Percentiles rank a stretch among this genome's conserved stretches.
These are phyloP conservation scores for Tulasnella calospora DNA, from an alignment of 768 basidiomycete species.

Conservation along the genomic window DNA sequence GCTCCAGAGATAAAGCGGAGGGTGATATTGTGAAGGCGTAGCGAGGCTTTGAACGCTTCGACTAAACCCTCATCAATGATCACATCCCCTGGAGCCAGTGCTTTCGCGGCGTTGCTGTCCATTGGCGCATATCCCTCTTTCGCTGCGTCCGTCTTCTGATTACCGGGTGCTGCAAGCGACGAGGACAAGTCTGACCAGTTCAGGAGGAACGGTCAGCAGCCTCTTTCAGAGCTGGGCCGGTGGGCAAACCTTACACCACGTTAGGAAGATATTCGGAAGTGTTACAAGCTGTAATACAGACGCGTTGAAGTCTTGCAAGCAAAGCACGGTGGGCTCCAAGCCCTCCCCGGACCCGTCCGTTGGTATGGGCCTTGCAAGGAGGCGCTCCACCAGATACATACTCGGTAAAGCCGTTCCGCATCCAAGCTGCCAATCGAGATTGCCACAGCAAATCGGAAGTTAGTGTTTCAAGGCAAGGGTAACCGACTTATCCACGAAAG, in stretches of 20 bases:
- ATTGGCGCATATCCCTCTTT: background rate
- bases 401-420: constrained; percentile 91
- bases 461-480: background rate
- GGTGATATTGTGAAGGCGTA: constrained; percentile 50
- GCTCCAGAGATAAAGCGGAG: constrained; percentile 77
- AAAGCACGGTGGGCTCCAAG: constrained; percentile 40
- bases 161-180: constrained; percentile 38
- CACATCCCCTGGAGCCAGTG: constrained; percentile 52
- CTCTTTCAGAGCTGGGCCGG: no score
- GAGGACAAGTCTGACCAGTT: constrained; percentile 53
- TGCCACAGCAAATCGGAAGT: background rate
- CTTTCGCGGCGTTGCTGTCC: constrained; percentile 22
- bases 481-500: background rate
- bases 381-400: constrained; percentile 58
- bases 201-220: background rate
- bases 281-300: constrained; percentile 73
- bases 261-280: constrained; percentile 67
- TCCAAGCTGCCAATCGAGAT: constrained; percentile 58
- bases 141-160: no score
- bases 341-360: constrained; percentile 23
- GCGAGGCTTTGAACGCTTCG: constrained; percentile 56
- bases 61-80: constrained; percentile 61
- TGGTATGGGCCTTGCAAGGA: constrained; percentile 45
- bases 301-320: constrained; percentile 89
- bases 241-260: constrained; percentile 65